Conservation (phyloP, 176 grass and related monocot species). For the Triticum urartu region DNA sequence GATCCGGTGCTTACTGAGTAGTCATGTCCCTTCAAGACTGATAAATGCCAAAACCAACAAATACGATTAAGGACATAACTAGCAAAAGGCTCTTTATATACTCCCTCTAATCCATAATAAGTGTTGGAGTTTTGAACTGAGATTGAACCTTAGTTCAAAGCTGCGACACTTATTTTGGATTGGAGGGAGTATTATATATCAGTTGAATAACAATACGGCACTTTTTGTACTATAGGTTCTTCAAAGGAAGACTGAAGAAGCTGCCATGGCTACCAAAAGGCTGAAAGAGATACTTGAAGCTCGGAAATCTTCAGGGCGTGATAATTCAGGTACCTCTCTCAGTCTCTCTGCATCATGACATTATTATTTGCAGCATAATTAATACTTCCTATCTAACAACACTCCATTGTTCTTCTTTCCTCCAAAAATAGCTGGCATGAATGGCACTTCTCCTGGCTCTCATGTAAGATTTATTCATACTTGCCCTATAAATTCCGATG, state of each 20-base stretch:
- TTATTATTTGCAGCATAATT: slow-evolving; percentile 17
- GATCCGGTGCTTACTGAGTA: not conserved
- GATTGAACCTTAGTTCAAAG: too few species aligned
- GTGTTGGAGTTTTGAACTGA: too few species aligned
- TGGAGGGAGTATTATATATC: not conserved
- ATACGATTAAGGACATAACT: not conserved
- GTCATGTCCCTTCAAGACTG: not conserved
- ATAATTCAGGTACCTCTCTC: slow-evolving; percentile 57
- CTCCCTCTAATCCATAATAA: not conserved
- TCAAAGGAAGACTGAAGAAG: slow-evolving; percentile 98
- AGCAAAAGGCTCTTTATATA: not conserved
- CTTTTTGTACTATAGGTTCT: slow-evolving; percentile 59
- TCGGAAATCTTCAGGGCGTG: slow-evolving; percentile 80
- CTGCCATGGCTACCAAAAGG: slow-evolving; percentile 96
- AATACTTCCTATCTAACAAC: slow-evolving; percentile 41
- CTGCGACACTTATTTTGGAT: too few species aligned
- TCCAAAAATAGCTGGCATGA: slow-evolving; percentile 50
- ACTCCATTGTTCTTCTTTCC: slow-evolving; percentile 29
- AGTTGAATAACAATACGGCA: slow-evolving; percentile 12
- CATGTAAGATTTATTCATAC: slow-evolving; percentile 59
- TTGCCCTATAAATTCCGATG: slow-evolving; percentile 7
- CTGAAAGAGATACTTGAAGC: slow-evolving; percentile 97
- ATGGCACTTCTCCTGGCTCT: slow-evolving; percentile 67
- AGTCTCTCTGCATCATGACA: not conserved
- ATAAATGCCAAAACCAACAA: not conserved